Conservation (phyloP, 208 protist species). For the Crithidia fasciculata region DNA sequence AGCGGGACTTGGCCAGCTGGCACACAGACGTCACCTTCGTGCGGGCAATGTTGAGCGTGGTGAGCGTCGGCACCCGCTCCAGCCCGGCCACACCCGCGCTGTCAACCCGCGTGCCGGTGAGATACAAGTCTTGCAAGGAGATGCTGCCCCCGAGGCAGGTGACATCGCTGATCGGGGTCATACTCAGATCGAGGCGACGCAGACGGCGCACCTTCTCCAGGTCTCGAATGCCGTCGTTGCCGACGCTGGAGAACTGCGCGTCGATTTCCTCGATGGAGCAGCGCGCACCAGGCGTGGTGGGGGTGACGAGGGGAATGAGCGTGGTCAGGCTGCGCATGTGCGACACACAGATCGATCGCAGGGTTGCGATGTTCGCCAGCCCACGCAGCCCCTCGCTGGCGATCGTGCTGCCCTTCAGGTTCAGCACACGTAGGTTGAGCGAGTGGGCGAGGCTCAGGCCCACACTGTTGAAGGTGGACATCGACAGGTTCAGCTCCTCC, state of each 20-base stretch:
- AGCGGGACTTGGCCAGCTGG: slow-evolving; percentile 34
- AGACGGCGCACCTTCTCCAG: slow-evolving; percentile 48
- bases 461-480: slow-evolving; percentile 57
- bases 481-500: slow-evolving; percentile 58
- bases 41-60: slow-evolving; percentile 43
- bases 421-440: slow-evolving; percentile 47
- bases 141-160: slow-evolving; percentile 36
- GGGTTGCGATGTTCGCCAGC: slow-evolving; percentile 48
- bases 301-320: slow-evolving; percentile 50
- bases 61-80: slow-evolving; percentile 46
- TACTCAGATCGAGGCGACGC: slow-evolving; percentile 54
- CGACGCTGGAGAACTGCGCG: slow-evolving; percentile 58
- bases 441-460: slow-evolving; percentile 42
- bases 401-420: slow-evolving; percentile 58
- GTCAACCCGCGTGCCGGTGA: slow-evolving; percentile 46
- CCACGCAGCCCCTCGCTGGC: slow-evolving; percentile 52
- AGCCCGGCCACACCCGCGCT: slow-evolving; percentile 47
- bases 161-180: slow-evolving; percentile 62
- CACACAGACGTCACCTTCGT: slow-evolving; percentile 50
- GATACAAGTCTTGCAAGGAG: slow-evolving; percentile 48
- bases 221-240: slow-evolving; percentile 38
- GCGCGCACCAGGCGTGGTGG: slow-evolving; percentile 23
- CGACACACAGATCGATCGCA: slow-evolving; percentile 49
- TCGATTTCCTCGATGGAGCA: slow-evolving; percentile 64
- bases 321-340: slow-evolving; percentile 56